Evolutionary conservation across 208 protist species (phyloP).

Genomic region (Novymonas esmeraldas): DNA sequence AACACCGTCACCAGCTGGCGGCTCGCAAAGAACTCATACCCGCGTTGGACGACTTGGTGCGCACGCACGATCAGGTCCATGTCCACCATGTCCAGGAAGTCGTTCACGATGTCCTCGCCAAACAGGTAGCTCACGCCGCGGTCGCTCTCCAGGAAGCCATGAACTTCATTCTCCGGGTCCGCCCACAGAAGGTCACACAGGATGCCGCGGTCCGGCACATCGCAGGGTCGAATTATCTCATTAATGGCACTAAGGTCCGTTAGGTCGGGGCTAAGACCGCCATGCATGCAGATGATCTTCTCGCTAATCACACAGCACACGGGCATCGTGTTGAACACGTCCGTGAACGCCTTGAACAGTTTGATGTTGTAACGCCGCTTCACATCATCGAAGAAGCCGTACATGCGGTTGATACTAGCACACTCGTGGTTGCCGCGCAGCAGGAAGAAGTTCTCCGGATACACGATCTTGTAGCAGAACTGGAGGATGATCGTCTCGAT

Average conservation of each 20-base stretch:
- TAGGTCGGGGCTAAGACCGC: conserved; percentile 97
- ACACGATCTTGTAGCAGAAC: conserved; percentile 96
- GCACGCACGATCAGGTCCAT: too few relatives aligned
- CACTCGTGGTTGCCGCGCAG: conserved; percentile 99
- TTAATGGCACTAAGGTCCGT: conserved; percentile 92
- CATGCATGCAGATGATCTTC: too few relatives aligned
- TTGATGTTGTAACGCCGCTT: conserved; percentile 92
- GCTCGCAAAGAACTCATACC: conserved; percentile 99
- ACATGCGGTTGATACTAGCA: conserved; percentile 98
- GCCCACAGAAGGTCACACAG: too few relatives aligned
- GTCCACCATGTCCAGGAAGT: too few relatives aligned
- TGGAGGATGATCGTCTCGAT: conserved; percentile 92
- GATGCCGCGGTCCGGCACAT: too few relatives aligned
- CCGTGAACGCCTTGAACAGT: conserved; percentile 99
- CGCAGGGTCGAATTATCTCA: conserved; percentile 94
- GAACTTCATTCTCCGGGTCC: too few relatives aligned
- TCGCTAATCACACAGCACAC: conserved; percentile 97
- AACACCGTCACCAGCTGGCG: conserved; percentile 99
- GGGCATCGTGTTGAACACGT: conserved; percentile 99
- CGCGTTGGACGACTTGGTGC: conserved; percentile 97
- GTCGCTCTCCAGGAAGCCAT: conserved; percentile 97
- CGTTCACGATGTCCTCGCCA: conserved; percentile 96
- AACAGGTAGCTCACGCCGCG: conserved; percentile 98
- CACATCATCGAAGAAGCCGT: conserved; percentile 99
- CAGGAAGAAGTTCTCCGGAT: conserved; percentile 98